Evolutionary conservation across 805 yeast species (phyloP).

Genomic region (Candida manassasensis): DNA sequence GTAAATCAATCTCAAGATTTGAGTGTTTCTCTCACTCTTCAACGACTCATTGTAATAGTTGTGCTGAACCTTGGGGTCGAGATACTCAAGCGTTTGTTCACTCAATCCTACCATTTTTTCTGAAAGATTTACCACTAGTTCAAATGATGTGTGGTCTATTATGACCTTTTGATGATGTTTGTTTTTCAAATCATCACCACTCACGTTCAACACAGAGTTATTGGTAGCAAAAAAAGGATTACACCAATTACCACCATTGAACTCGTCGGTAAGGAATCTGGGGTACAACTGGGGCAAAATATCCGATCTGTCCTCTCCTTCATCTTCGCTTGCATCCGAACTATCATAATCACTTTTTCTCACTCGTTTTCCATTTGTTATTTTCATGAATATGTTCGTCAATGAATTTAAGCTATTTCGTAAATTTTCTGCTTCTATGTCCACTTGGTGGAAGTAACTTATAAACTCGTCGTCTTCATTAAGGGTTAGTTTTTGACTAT

Average conservation of each 20-base stretch:
- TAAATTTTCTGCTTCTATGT: constrained; percentile 34
- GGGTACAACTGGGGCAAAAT: constrained; percentile 64
- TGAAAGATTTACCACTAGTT: constrained; percentile 29
- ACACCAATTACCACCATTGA: constrained; percentile 77
- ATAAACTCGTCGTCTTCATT: constrained; percentile 9
- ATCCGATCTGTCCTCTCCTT: constrained; percentile 31
- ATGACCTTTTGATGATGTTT: constrained; percentile 40
- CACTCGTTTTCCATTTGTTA: constrained; percentile 31
- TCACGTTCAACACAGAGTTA: constrained; percentile 33
- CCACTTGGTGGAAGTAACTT: constrained; percentile 35
- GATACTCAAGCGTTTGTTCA: constrained; percentile 36
- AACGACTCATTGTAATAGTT: constrained; percentile 32
- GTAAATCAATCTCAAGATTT: constrained; percentile 49
- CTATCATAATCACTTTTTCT: constrained; percentile 32
- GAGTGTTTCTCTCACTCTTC: constrained; percentile 44
- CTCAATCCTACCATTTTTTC: constrained; percentile 36
- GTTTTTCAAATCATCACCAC: constrained; percentile 41
- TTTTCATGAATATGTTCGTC: constrained; percentile 24
- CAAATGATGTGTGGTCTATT: constrained; percentile 47
- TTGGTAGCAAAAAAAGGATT: constrained; percentile 54
- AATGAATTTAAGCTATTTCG: constrained; percentile 27
- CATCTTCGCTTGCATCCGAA: constrained; percentile 33
- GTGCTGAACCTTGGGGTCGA: constrained; percentile 34
- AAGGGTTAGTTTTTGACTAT: constrained; percentile 3
- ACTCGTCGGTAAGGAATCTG: constrained; percentile 58